phyloP scores from a whole-genome alignment of 352 stramenopile species.

The Globisporangium perplexum region DNA sequence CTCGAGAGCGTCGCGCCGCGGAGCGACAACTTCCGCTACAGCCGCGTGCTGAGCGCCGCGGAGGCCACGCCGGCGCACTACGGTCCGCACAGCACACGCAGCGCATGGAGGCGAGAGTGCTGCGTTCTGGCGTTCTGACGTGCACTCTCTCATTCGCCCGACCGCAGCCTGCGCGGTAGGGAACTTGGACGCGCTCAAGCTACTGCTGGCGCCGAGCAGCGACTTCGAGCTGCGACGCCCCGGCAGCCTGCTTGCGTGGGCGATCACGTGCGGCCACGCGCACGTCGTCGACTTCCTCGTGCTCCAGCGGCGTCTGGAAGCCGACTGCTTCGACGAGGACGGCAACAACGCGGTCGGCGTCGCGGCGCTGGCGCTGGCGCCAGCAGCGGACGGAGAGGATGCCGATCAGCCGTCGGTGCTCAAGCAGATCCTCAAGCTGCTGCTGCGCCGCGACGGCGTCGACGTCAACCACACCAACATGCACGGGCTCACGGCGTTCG shows the following conservation, averaged over 20 bases:
- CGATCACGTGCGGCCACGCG: slow-evolving; percentile 38
- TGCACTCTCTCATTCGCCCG: background rate
- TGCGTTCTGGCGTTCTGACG: background rate
- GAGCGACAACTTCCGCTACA: slow-evolving; percentile 53
- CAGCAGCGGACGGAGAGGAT: slow-evolving; percentile 8
- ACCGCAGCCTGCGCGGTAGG: slow-evolving; percentile 36
- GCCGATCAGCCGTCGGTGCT: slow-evolving; percentile 4
- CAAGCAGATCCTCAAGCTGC: slow-evolving; percentile 24
- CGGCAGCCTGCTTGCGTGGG: slow-evolving; percentile 61
- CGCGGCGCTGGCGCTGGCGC: slow-evolving; percentile 39
- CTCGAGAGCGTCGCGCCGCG: slow-evolving; percentile 44
- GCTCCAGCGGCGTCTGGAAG: slow-evolving; percentile 36
- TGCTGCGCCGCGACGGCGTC: slow-evolving; percentile 20
- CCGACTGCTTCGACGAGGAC: slow-evolving; percentile 65
- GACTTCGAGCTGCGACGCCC: slow-evolving; percentile 18
- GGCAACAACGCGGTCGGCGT: slow-evolving; percentile 62
- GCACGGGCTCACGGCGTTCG: slow-evolving; percentile 49
- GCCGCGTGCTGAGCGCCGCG: slow-evolving; percentile 34
- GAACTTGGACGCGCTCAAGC: slow-evolving; percentile 54
- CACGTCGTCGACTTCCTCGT: slow-evolving; percentile 41
- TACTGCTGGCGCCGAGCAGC: slow-evolving; percentile 27
- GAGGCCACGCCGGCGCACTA: slow-evolving; percentile 69
- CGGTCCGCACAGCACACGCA: slow-evolving; percentile 17
- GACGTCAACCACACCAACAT: slow-evolving; percentile 77
- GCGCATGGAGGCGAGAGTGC: background rate